Conservation (phyloP, 73 alveolate genomes). For the Paramecium primaurelia region DNA sequence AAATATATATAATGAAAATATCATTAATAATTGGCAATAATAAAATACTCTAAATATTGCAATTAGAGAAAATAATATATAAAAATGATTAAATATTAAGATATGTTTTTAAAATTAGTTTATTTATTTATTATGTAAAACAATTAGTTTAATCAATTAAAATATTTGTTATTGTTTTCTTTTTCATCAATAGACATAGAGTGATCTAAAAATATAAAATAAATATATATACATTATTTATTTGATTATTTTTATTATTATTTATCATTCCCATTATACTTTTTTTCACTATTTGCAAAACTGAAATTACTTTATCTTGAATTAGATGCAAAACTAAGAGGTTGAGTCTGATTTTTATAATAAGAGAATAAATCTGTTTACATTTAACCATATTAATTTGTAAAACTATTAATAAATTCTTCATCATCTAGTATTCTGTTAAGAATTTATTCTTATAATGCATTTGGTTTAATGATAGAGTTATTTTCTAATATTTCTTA, state of each 20-base stretch:
- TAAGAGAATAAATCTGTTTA: background rate
- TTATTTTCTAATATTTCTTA: background rate
- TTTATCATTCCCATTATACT: background rate
- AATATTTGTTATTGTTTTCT: background rate
- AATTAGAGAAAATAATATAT: background rate
- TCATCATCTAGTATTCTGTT: conserved; percentile 8
- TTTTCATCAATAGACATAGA: background rate
- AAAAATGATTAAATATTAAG: background rate
- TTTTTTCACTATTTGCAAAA: conserved; percentile 20
- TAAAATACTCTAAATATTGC: background rate
- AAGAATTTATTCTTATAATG: conserved; percentile 11
- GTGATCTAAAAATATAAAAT: background rate
- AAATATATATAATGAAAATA: background rate
- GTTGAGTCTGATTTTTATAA: background rate
- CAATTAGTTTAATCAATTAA: background rate
- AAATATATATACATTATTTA: background rate
- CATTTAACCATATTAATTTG: background rate
- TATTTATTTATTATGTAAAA: background rate
- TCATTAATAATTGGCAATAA: background rate
- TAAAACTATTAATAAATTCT: background rate
- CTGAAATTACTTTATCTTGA: conserved; percentile 11
- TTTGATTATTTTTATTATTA: background rate
- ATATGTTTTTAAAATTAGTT: background rate
- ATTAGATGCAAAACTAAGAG: background rate
- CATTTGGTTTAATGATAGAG: background rate